Conservation (phyloP, 345 rosid genomes). For the Camelina sativa region DNA sequence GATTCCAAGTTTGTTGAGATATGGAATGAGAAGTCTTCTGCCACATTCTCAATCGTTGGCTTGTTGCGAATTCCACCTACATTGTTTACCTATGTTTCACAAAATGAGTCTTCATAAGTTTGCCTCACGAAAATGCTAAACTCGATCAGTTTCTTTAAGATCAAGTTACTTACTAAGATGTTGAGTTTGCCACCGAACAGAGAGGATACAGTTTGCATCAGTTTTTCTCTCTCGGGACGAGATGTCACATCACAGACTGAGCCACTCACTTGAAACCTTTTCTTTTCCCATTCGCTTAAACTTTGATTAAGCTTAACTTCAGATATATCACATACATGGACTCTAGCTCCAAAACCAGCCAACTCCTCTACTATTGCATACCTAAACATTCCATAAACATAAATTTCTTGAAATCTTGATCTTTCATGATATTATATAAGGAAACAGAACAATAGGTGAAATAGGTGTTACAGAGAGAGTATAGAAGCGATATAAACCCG, state of each 20-base stretch:
- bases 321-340: constrained; percentile 22
- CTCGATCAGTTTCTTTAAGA: background rate
- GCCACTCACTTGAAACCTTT: constrained; percentile 35
- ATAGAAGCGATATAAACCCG: constrained; percentile 14
- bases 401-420: background rate
- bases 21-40: constrained; percentile 48
- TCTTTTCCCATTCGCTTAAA: constrained; percentile 31
- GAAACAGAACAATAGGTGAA: background rate
- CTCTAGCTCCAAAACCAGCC: constrained; percentile 25
- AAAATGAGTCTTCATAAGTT: background rate
- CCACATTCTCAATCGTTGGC: constrained; percentile 45
- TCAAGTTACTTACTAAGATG: background rate
- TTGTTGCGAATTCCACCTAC: constrained; percentile 49
- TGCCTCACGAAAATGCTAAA: background rate
- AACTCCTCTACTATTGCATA: constrained; percentile 36
- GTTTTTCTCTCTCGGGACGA: constrained; percentile 28
- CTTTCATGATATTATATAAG: background rate
- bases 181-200: constrained; percentile 26
- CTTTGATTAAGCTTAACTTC: constrained; percentile 4
- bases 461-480: background rate
- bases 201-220: constrained; percentile 20
- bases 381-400: constrained; percentile 24
- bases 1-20: constrained; percentile 59
- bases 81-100: constrained; percentile 54
- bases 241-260: constrained; percentile 32